Evolutionary conservation across 441 rosid genomes (phyloP).

Genomic region (Arabidopsis hybrid): DNA sequence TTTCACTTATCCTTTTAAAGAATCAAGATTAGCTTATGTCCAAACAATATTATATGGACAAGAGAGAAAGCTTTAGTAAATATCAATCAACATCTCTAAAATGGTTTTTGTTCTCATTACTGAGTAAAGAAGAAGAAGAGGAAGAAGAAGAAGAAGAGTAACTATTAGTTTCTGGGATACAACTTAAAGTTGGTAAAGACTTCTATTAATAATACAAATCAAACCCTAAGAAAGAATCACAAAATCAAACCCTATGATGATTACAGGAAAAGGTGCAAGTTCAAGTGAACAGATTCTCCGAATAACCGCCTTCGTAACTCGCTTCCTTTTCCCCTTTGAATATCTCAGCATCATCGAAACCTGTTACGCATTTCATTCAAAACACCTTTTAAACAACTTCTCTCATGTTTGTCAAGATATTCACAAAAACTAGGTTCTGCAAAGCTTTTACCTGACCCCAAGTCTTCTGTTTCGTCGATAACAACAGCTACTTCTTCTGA

Average conservation of each 20-base stretch:
- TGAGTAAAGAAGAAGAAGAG: not conserved
- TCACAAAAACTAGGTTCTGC: constrained; percentile 5
- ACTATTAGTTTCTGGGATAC: constrained; percentile 15
- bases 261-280: constrained; percentile 35
- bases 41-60: constrained; percentile 2
- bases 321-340: constrained; percentile 57
- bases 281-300: constrained; percentile 42
- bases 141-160: not conserved
- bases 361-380: constrained; percentile 52
- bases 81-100: constrained; percentile 11
- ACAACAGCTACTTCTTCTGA: constrained; percentile 48
- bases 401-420: not conserved
- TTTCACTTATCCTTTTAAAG: constrained; percentile 7
- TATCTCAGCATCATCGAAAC: constrained; percentile 82
- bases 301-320: constrained; percentile 44
- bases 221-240: constrained; percentile 3
- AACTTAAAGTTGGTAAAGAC: constrained; percentile 13
- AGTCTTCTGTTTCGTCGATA: constrained; percentile 65
- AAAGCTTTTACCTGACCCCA: constrained; percentile 59
- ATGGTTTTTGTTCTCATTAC: not conserved
- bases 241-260: not conserved
- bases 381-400: constrained; percentile 6
- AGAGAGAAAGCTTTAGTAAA: not conserved
- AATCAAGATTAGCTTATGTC: constrained; percentile 9
- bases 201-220: constrained; percentile 1